Percentiles rank a stretch among this genome's conserved stretches.
Conservation (phyloP, 2,329 filamentous ascomycete species). For the Pyrenochaeta sp. region DNA sequence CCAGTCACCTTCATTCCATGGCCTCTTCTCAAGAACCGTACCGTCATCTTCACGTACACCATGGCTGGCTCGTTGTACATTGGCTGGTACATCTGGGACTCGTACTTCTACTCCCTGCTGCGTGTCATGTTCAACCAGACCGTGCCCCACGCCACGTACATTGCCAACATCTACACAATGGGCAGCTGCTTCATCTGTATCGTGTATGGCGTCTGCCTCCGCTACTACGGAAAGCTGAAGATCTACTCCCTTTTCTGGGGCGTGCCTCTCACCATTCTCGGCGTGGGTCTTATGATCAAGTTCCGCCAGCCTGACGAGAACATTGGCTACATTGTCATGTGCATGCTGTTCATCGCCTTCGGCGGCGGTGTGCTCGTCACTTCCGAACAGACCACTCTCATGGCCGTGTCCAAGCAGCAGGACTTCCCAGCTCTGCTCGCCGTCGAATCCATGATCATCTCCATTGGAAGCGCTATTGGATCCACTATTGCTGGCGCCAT, state of each 20-base stretch:
- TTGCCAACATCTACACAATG: constrained; percentile 52
- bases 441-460: constrained; percentile 66
- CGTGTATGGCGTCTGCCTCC: constrained; percentile 37
- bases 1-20: constrained; percentile 54
- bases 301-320: constrained; percentile 46
- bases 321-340: constrained; percentile 46
- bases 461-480: constrained; percentile 58
- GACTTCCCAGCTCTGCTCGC: constrained; percentile 43
- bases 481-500: constrained; percentile 68
- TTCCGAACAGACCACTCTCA: constrained; percentile 43
- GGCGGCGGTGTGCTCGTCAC: constrained; percentile 44
- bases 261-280: constrained; percentile 42
- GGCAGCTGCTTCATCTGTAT: constrained; percentile 41
- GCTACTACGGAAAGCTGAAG: constrained; percentile 41
- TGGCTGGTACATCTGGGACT: constrained; percentile 50
- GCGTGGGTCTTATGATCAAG: constrained; percentile 47
- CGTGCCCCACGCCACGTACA: constrained; percentile 46
- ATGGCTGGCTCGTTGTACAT: constrained; percentile 51
- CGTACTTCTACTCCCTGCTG: constrained; percentile 52
- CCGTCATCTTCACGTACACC: constrained; percentile 62
- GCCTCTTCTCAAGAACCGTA: constrained; percentile 58
- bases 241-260: constrained; percentile 37
- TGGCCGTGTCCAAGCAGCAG: constrained; percentile 43
- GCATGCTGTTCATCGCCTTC: constrained; percentile 46
- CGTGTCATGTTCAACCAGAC: constrained; percentile 49